phyloP scores from a whole-genome alignment of 441 rosid genomes.

The Croton laevigatus region DNA sequence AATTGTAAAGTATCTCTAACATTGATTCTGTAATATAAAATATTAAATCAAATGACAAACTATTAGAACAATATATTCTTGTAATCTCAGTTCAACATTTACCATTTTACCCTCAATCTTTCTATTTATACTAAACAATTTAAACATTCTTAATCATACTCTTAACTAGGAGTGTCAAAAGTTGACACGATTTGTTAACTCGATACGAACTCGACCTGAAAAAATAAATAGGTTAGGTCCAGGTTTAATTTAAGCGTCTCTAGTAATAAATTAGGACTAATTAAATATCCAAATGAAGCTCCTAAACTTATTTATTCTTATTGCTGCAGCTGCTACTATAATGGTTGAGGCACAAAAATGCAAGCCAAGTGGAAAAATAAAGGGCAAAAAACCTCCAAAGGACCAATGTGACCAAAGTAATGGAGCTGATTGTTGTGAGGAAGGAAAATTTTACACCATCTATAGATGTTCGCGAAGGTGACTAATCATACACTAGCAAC shows the following conservation, averaged over 20 bases:
- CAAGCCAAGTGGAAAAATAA: constrained; percentile 27
- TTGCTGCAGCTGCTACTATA: background rate
- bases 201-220: too few relatives aligned
- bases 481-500: constrained; percentile 10
- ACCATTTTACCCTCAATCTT: background rate
- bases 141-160: background rate
- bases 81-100: constrained; percentile 6
- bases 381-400: constrained; percentile 26
- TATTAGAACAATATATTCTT: background rate
- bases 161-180: background rate
- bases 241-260: too few relatives aligned
- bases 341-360: constrained; percentile 21
- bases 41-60: background rate
- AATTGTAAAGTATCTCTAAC: background rate
- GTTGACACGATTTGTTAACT: too few relatives aligned
- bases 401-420: constrained; percentile 25
- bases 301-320: constrained; percentile 8
- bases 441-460: constrained; percentile 24
- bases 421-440: constrained; percentile 31
- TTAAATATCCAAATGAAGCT: constrained; percentile 23
- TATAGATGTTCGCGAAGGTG: constrained; percentile 34
- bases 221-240: too few relatives aligned
- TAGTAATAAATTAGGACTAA: too few relatives aligned
- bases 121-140: constrained; percentile 1
- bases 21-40: background rate